phyloP scores from a whole-genome alignment of 805 yeast species.

The Helenozyma baotianmanensis region DNA sequence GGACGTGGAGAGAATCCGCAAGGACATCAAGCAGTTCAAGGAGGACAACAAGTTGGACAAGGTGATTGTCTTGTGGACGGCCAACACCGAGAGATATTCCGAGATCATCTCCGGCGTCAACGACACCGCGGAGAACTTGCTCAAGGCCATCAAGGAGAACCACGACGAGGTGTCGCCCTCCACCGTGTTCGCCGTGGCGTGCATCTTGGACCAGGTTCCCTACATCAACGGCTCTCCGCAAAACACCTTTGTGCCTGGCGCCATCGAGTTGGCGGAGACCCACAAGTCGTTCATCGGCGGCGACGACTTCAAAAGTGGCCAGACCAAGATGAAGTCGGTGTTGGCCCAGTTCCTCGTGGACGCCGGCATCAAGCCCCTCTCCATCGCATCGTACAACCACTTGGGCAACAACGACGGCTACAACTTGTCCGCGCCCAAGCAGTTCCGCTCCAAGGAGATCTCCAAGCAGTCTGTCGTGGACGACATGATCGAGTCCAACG shows the following conservation, averaged over 20 bases:
- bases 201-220: conserved; percentile 81
- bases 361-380: conserved; percentile 93
- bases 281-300: conserved; percentile 83
- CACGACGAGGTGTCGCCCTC: conserved; percentile 88
- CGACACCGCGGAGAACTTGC: conserved; percentile 78
- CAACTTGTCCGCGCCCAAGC: conserved; percentile 86
- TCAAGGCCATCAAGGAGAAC: conserved; percentile 67
- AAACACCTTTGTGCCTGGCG: conserved; percentile 96
- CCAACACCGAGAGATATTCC: conserved; percentile 92
- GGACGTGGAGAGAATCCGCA: conserved; percentile 82
- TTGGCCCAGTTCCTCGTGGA: conserved; percentile 93
- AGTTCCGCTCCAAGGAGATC: conserved; percentile 93
- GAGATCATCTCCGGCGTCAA: conserved; percentile 75
- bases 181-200: conserved; percentile 90
- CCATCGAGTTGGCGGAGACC: conserved; percentile 80
- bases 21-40: conserved; percentile 79
- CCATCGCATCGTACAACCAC: conserved; percentile 94
- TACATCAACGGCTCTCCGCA: conserved; percentile 97
- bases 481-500: conserved; percentile 86
- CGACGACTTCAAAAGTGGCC: conserved; percentile 96
- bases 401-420: conserved; percentile 95
- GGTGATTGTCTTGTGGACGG: conserved; percentile 93
- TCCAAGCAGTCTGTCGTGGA: conserved; percentile 91
- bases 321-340: conserved; percentile 93
- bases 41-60: conserved; percentile 67